Evolutionary conservation across 345 rosid species (phyloP).

Genomic region (Mangifera indica): DNA sequence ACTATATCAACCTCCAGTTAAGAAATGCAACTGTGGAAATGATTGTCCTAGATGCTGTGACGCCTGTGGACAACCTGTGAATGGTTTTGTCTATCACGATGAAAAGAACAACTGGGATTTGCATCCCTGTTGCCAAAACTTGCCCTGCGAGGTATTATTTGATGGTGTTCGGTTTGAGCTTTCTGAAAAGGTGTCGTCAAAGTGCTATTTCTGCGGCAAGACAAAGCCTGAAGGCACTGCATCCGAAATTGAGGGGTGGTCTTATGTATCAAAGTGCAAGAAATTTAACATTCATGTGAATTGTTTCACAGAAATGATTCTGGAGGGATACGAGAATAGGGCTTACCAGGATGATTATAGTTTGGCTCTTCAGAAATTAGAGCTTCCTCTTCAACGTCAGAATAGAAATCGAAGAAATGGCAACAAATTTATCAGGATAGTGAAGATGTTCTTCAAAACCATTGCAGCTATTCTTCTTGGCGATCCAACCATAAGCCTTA

Average conservation of each 20-base stretch:
- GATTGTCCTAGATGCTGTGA: not conserved
- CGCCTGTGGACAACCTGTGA: slow-evolving; percentile 7
- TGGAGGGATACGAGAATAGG: not conserved
- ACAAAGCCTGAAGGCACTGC: not conserved
- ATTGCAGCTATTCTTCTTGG: not conserved
- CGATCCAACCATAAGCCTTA: slow-evolving; percentile 9
- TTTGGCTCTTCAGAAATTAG: slow-evolving; percentile 10
- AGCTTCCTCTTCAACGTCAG: not conserved
- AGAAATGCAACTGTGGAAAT: not conserved
- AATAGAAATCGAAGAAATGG: not conserved
- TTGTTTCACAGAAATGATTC: slow-evolving; percentile 4
- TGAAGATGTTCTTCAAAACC: slow-evolving; percentile 4
- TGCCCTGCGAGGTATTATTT: not conserved
- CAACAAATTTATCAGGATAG: not conserved
- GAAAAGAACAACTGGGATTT: not conserved
- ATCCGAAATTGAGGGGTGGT: slow-evolving; percentile 11
- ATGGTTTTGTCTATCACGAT: slow-evolving; percentile 13
- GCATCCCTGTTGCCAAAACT: slow-evolving; percentile 13
- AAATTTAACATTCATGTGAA: slow-evolving; percentile 11
- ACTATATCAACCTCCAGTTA: not conserved
- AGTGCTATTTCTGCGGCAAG: slow-evolving; percentile 13
- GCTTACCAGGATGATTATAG: not conserved
- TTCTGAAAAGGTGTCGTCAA: not conserved
- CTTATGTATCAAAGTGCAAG: slow-evolving; percentile 14
- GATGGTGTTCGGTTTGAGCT: not conserved